Base-by-base conservation (phyloP, 2,329 filamentous ascomycete genomes). In the Alternaria ethzedia region DNA sequence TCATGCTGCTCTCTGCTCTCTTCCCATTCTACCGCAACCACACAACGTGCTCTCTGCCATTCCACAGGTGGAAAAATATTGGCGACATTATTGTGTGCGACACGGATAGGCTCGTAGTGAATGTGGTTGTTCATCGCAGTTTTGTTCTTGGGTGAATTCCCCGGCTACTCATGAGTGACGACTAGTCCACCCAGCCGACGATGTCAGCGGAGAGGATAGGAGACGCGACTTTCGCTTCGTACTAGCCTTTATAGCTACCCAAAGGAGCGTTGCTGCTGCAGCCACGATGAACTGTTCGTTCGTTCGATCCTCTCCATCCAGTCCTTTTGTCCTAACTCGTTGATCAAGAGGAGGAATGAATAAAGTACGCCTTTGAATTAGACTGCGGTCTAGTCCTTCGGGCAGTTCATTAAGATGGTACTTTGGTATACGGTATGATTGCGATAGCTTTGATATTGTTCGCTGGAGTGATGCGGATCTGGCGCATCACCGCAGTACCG, bases 1-100 rank as follows among this genome's bases (percentile, higher is more conserved):
- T 32, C 6, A 91, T 91, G 89, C 87, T 90, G 72, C 82, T 92
- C 1, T 86, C 84, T 0, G 90, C 90, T 11, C 93, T 93, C 83
- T 92, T 92, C 81, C 89, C 90, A 7, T 93, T 93, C 80, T 93
- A 92, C 80, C 84, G 91, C 26, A 93, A 93, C 79, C 91, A 94
- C 91, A 94, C 82, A 93, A 93, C 73, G 82, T 82, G 4, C 80
- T 91, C 2, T 84, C 83, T 0, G 86, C 88, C 11, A 84, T 84
- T 54, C 75, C 86, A 0, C 91, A 94, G 74, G 91, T n/a, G 32
- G 32, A 36, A 36, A 15, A 15, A 36, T 7, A 36, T 36, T 36
- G 13, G 2, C 13, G 6, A 36, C 13, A 36, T 36, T 3, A 36
- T 36, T n/a, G 7, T 36, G 0, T 36, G 32, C 32, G 6, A n/a